phyloP scores from a whole-genome alignment of 2,329 filamentous ascomycete species.

The Chaetomium sp. region DNA sequence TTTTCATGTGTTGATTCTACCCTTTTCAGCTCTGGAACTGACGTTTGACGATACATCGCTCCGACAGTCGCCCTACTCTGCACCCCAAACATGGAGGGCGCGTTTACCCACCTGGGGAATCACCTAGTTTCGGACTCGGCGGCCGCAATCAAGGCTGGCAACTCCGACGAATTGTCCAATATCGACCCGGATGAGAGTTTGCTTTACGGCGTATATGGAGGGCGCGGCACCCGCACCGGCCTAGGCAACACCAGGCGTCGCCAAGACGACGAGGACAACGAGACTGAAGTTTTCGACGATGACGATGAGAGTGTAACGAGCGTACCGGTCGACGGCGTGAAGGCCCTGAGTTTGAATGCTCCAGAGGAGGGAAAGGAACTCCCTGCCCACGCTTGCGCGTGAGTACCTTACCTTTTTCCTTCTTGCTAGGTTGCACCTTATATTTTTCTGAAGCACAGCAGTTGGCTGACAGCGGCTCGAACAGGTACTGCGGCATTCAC shows the following conservation, averaged over 20 bases:
- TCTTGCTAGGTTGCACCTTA: neutral
- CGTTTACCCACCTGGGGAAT: constrained; percentile 83
- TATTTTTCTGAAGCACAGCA: neutral
- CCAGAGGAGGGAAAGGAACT: constrained; percentile 83
- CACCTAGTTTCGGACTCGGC: constrained; percentile 78
- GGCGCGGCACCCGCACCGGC: constrained; percentile 48
- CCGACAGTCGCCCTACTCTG: constrained; percentile 22
- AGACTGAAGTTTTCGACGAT: constrained; percentile 74
- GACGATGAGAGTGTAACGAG: constrained; percentile 77
- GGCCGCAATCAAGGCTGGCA: constrained; percentile 79
- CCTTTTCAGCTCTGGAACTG: no score
- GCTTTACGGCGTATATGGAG: constrained; percentile 63
- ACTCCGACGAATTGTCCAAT: constrained; percentile 65
- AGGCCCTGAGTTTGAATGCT: constrained; percentile 52
- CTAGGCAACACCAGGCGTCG: constrained; percentile 41
- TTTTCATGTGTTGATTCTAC: no score
- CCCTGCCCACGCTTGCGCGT: constrained; percentile 93
- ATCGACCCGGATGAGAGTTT: constrained; percentile 75
- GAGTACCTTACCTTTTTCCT: constrained; percentile 36
- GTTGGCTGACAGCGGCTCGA: constrained; percentile 20
- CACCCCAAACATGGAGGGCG: constrained; percentile 63
- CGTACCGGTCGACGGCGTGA: constrained; percentile 69
- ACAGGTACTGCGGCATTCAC: constrained; percentile 93
- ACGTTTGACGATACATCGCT: no score
- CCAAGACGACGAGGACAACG: constrained; percentile 84